These are phyloP conservation scores for Komagataella pastoris DNA, from an alignment of 805 yeast genomes.

Conservation along the genomic window DNA sequence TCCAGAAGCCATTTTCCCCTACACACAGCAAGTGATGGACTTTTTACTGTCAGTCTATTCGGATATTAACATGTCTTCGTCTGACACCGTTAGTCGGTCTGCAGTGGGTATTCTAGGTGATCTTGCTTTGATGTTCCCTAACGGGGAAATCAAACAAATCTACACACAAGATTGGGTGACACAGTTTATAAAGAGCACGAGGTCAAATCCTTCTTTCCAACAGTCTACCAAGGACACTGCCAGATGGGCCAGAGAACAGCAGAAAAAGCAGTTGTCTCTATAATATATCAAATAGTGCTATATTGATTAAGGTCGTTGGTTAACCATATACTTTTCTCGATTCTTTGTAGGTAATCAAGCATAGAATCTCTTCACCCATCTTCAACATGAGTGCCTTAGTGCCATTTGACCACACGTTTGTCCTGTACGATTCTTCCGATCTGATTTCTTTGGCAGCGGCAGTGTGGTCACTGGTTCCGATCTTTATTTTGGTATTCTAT, in stretches of 20 bases:
- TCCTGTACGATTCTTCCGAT: constrained; percentile 63
- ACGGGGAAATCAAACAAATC: constrained; percentile 56
- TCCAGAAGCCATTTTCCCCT: constrained; percentile 54
- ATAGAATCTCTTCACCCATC: neutral
- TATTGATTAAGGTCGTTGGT: neutral
- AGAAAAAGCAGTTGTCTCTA: constrained; percentile 18
- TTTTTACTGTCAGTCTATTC: constrained; percentile 47
- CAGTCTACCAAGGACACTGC: constrained; percentile 81
- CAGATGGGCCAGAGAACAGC: constrained; percentile 92
- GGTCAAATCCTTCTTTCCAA: constrained; percentile 46
- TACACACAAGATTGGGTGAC: constrained; percentile 71
- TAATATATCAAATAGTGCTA: neutral
- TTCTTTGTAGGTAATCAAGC: neutral
- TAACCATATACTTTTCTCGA: neutral
- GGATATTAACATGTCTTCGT: constrained; percentile 45
- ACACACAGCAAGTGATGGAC: constrained; percentile 54
- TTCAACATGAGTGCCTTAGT: constrained; percentile 6
- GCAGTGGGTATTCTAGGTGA: constrained; percentile 91
- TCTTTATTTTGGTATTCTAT: constrained; percentile 63
- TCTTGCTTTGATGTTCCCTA: constrained; percentile 73
- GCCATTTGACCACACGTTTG: constrained; percentile 81
- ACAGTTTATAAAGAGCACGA: constrained; percentile 60
- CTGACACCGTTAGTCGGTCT: constrained; percentile 66
- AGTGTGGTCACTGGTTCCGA: constrained; percentile 69
- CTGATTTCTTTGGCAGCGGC: constrained; percentile 48